Evolutionary conservation across 768 basidiomycete species (phyloP).

Genomic region (Porpolomopsis calyptriformis): DNA sequence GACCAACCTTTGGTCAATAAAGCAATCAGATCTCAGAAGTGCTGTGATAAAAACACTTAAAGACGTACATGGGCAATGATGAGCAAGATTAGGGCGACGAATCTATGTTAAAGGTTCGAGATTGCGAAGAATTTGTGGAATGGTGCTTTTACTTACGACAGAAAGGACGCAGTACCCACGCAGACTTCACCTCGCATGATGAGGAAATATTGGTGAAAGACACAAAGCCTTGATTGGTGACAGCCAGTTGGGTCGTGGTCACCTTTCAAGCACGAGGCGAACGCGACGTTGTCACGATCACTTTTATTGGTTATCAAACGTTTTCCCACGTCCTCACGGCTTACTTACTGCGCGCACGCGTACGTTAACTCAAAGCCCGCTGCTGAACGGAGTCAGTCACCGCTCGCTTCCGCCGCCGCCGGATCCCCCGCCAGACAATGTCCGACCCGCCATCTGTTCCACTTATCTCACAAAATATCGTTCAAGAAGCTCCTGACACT

Average conservation of each 20-base stretch:
- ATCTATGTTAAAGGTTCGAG: conserved; percentile 20
- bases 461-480: conserved; percentile 1
- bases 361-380: too few species aligned
- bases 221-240: conserved; percentile 10
- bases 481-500: conserved; percentile 19
- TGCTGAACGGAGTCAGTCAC: too few species aligned
- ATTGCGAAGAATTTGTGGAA: conserved; percentile 10
- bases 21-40: conserved; percentile 13
- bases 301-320: not conserved
- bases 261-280: not conserved
- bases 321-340: not conserved
- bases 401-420: too few species aligned
- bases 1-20: conserved; percentile 50
- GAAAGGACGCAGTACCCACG: conserved; percentile 57
- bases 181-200: conserved; percentile 68
- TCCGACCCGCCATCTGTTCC: conserved; percentile 16
- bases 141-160: conserved; percentile 49
- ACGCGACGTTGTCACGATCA: not conserved
- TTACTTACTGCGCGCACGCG: too few species aligned
- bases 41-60: conserved; percentile 6
- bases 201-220: conserved; percentile 12
- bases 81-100: conserved; percentile 49
- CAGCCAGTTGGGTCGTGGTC: not conserved
- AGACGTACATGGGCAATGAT: conserved; percentile 71
- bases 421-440: conserved; percentile 10